These are phyloP conservation scores for Cryptosporidium sp. DNA, from an alignment of 169 alveolate genomes.

Conservation along the genomic window DNA sequence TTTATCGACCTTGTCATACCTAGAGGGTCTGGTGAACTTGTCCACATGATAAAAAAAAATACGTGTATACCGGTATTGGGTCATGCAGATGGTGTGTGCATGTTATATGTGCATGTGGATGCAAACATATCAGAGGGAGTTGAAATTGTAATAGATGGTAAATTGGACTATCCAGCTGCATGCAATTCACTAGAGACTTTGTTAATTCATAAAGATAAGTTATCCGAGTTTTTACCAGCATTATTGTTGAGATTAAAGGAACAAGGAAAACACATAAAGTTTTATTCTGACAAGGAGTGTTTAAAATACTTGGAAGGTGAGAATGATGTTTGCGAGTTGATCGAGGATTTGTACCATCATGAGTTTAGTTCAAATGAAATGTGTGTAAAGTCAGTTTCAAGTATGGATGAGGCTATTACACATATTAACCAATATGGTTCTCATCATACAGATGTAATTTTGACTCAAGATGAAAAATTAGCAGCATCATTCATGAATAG, in stretches of 20 bases:
- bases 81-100: slow-evolving; percentile 82
- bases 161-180: slow-evolving; percentile 82
- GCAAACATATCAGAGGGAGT: slow-evolving; percentile 77
- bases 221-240: slow-evolving; percentile 57
- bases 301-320: slow-evolving; percentile 7
- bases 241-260: slow-evolving; percentile 49
- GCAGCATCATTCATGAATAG: slow-evolving; percentile 76
- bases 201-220: slow-evolving; percentile 77
- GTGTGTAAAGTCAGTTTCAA: slow-evolving; percentile 76
- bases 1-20: slow-evolving; percentile 84
- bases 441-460: slow-evolving; percentile 83
- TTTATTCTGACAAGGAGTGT: slow-evolving; percentile 34
- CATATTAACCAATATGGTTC: slow-evolving; percentile 83
- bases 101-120: slow-evolving; percentile 78
- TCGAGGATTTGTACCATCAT: slow-evolving; percentile 76
- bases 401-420: slow-evolving; percentile 78
- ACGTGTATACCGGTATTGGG: slow-evolving; percentile 82
- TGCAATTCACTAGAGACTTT: slow-evolving; percentile 83
- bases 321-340: neutral
- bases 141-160: slow-evolving; percentile 79
- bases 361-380: slow-evolving; percentile 78
- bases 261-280: slow-evolving; percentile 38
- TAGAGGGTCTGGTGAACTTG: slow-evolving; percentile 82
- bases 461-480: slow-evolving; percentile 64
- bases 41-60: slow-evolving; percentile 77